Conservation (phyloP, 2,329 filamentous ascomycete species). For the Anthostomella pinea region DNA sequence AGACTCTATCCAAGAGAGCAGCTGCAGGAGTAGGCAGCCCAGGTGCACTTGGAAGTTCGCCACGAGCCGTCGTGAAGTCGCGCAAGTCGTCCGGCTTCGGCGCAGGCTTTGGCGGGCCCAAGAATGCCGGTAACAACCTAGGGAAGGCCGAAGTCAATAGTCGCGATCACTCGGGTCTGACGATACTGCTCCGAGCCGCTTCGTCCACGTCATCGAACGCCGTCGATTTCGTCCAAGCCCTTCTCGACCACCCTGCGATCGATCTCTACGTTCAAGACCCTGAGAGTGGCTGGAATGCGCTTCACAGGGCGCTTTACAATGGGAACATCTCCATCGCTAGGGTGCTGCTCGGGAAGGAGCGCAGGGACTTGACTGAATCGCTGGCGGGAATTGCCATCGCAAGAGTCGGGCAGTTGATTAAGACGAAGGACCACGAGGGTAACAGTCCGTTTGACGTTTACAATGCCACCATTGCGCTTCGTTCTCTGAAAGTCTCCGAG, state of each 20-base stretch:
- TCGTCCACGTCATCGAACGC: constrained; percentile 71
- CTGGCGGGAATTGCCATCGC: constrained; percentile 55
- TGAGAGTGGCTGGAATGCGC: constrained; percentile 93
- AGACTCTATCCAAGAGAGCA: constrained; percentile 55
- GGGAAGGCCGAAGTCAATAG: constrained; percentile 73
- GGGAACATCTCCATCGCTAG: constrained; percentile 87
- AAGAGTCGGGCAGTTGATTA: constrained; percentile 74
- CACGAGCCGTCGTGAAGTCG: constrained; percentile 46
- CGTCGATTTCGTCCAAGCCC: constrained; percentile 69
- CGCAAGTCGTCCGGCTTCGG: constrained; percentile 53
- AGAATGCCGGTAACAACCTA: constrained; percentile 42
- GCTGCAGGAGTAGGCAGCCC: constrained; percentile 38
- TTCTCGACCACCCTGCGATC: constrained; percentile 77
- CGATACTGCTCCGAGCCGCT: constrained; percentile 78
- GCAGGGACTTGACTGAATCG: constrained; percentile 59
- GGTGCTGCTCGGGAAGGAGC: constrained; percentile 75
- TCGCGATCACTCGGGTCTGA: constrained; percentile 77
- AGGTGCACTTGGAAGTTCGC: constrained; percentile 46
- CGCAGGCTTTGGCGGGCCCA: constrained; percentile 41
- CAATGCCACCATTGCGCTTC: constrained; percentile 77
- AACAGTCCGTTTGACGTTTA: constrained; percentile 95
- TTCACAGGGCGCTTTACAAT: constrained; percentile 86
- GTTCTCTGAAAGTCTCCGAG: constrained; percentile 52
- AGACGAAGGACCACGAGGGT: constrained; percentile 92
- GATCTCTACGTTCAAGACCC: constrained; percentile 85